A percentile compares a stretch with the other conserved stretches of the same genome.
Conservation (phyloP, 2,329 filamentous ascomycete species). For the Emergomyces africanus region DNA sequence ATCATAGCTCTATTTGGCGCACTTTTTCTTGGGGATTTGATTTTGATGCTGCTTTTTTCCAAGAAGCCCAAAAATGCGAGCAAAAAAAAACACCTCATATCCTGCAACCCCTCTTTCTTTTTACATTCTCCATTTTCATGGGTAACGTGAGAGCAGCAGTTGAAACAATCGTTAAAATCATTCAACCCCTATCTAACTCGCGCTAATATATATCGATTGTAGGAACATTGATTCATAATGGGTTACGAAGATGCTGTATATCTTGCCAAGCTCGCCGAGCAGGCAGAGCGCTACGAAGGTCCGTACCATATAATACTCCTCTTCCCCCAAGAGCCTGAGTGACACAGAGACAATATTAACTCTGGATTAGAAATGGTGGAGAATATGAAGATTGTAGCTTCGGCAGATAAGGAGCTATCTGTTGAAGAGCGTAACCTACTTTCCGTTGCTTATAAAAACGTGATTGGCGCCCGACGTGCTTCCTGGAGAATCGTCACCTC, state of each 20-base stretch:
- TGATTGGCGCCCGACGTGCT: conserved; percentile 89
- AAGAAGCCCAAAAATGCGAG: not conserved
- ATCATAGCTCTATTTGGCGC: not conserved
- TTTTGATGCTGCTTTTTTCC: not conserved
- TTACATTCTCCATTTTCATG: not conserved
- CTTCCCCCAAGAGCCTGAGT: not conserved
- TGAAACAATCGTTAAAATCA: not conserved
- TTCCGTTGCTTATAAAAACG: conserved; percentile 98
- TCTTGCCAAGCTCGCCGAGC: conserved; percentile 99
- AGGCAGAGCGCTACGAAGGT: conserved; percentile 99
- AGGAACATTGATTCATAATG: conserved; percentile 52
- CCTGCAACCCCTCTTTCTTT: not conserved
- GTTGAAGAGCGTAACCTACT: conserved; percentile 97
- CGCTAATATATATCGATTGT: not conserved
- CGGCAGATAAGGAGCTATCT: conserved; percentile 66
- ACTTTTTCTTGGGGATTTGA: not conserved
- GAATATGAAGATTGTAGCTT: conserved; percentile 98
- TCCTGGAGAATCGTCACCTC: conserved; percentile 98
- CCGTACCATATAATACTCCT: conserved; percentile 28
- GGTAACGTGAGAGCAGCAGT: not conserved
- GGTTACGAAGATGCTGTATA: conserved; percentile 99
- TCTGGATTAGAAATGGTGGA: conserved; percentile 80
- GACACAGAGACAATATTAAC: not conserved
- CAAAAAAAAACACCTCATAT: not conserved
- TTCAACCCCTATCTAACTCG: not conserved